A percentile compares a stretch with the other conserved stretches of the same genome.
These are phyloP conservation scores for Fusarium gaditjirri DNA, from an alignment of 2,329 filamentous ascomycete species.

Conservation along the genomic window DNA sequence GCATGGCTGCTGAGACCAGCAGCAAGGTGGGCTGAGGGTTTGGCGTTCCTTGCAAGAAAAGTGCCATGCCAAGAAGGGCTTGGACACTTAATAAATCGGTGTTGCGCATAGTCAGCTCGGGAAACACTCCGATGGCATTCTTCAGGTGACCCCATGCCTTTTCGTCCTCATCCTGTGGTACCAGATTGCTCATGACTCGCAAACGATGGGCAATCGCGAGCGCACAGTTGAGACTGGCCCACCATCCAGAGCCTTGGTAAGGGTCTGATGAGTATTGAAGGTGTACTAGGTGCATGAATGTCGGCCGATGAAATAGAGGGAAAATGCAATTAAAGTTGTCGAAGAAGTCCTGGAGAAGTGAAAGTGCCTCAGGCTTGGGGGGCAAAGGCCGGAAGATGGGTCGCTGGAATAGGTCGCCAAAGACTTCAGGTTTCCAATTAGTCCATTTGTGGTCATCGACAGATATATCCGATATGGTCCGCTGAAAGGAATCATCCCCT, in stretches of 20 bases:
- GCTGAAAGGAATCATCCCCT: conserved; percentile 92
- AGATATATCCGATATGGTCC: conserved; percentile 92
- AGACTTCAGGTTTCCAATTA: conserved; percentile 98
- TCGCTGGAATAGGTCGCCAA: conserved; percentile 88
- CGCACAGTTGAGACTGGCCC: conserved; percentile 94
- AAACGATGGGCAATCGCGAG: conserved; percentile 93
- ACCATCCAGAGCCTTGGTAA: conserved; percentile 96
- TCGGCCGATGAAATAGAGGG: conserved; percentile 95
- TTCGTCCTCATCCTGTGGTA: conserved; percentile 89
- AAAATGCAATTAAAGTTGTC: conserved; percentile 99
- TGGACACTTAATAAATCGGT: conserved; percentile 96
- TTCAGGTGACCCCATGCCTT: conserved; percentile 97
- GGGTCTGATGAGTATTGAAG: conserved; percentile 92
- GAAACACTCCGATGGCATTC: conserved; percentile 93
- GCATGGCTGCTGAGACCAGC: conserved; percentile 88
- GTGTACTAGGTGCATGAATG: conserved; percentile 97
- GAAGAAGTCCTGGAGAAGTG: conserved; percentile 91
- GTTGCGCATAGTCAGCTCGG: conserved; percentile 94
- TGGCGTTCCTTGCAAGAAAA: conserved; percentile 95
- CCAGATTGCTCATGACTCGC: conserved; percentile 93
- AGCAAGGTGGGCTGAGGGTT: conserved; percentile 96
- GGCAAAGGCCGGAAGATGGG: conserved; percentile 86
- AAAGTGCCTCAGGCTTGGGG: conserved; percentile 85
- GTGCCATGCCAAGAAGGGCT: conserved; percentile 89
- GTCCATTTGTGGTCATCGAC: conserved; percentile 96